Base-by-base conservation (phyloP, 2,329 filamentous ascomycete genomes). In the Trichoderma brevicompactum region DNA sequence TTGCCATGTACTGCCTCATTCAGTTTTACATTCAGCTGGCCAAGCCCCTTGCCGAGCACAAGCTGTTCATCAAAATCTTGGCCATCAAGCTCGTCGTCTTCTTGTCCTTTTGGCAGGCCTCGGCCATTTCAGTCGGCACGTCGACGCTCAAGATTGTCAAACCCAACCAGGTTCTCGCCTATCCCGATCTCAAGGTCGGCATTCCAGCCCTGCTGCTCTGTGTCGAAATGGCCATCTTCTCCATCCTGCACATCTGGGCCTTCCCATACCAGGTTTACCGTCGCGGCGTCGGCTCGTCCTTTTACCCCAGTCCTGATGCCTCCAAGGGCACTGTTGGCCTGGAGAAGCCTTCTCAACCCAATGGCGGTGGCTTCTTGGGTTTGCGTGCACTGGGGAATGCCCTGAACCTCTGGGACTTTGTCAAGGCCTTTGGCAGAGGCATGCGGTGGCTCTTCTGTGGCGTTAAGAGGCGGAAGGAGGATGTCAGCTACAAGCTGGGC, bases 21-120 rank as follows among this genome's bases (percentile, higher is more conserved):
- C 92, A 96, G 72, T 95, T 95, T 76, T 96, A 96, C 76, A 76
- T 91, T 36, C 92, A 96, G 76, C 81, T 95, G 52, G 88, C 87
- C 68, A 78, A 82, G 1, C 86, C 91, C 66, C 82, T 96, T 32
- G 82, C 83, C 7, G 84, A 89, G 62, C 86, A 96, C 73, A 83
- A 80, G 17, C 90, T 92, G 0, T 90, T 94, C 69, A 77, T 94
- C 69, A 96, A 96, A 77, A 88, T 96, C 32, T 74, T 92, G 19
- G 90, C 92, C 72, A 95, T 97, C 79, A 96, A 96, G 78, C 83
- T 96, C 34, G 92, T 96, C 73, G 92, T 96, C 72, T 96, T 96
- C 81, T 84, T 97, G 70, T 93, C 89, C 41, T 96, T 96, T 77
- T 96, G 92, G 92, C 92, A 97, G 78, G 83, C 76, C 2, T 79